phyloP scores from a whole-genome alignment of 148 eudicot species.

The Cornus florida region DNA sequence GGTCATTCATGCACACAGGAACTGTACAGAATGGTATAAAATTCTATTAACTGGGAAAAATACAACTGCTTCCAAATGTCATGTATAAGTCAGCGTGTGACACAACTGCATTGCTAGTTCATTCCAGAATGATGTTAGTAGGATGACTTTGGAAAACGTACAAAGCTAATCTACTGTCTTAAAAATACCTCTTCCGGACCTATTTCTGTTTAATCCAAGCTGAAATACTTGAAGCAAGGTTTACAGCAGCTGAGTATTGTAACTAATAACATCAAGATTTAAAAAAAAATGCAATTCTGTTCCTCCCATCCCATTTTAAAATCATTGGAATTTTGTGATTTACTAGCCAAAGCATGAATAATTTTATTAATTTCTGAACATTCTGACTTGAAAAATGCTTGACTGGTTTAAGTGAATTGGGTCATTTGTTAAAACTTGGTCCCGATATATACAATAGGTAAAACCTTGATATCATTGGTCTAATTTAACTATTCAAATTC shows the following conservation, averaged over 20 bases:
- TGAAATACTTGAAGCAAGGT: background rate
- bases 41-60: conserved; percentile 1
- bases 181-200: no score
- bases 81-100: background rate
- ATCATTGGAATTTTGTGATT: background rate
- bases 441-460: background rate
- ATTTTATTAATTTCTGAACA: background rate
- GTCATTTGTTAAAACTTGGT: conserved; percentile 1
- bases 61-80: background rate
- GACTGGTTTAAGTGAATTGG: background rate
- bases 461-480: background rate
- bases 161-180: background rate
- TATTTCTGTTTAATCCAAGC: no score
- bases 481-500: background rate
- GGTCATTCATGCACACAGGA: conserved; percentile 69
- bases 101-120: background rate
- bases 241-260: background rate
- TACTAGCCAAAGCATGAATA: background rate
- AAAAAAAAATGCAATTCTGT: background rate
- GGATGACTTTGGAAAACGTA: background rate
- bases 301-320: background rate
- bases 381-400: background rate
- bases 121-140: background rate
- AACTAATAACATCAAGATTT: background rate
- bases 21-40: conserved; percentile 81